phyloP scores from a whole-genome alignment of 2,329 filamentous ascomycete genomes.

The Mycosphaerelloides madeirae region DNA sequence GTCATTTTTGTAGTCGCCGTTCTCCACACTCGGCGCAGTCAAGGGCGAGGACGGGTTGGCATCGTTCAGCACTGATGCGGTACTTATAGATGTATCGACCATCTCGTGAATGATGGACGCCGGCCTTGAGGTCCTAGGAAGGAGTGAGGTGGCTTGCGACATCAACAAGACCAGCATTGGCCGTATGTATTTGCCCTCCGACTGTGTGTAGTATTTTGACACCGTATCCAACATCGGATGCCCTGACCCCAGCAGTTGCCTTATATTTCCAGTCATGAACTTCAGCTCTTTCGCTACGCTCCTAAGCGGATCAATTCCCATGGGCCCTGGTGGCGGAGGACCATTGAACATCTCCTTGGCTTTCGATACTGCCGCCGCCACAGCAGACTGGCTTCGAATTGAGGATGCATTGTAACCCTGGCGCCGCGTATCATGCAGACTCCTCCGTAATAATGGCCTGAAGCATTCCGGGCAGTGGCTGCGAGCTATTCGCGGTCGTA shows the following conservation, averaged over 20 bases:
- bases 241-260: constrained; percentile 85
- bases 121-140: constrained; percentile 55
- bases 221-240: constrained; percentile 92
- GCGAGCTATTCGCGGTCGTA: constrained; percentile 9
- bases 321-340: constrained; percentile 58
- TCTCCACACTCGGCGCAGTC: constrained; percentile 46
- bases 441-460: constrained; percentile 23
- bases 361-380: constrained; percentile 66
- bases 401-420: constrained; percentile 33
- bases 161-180: constrained; percentile 93
- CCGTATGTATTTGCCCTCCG: constrained; percentile 93
- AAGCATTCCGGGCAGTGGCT: constrained; percentile 31
- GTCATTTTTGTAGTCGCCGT: constrained; percentile 39
- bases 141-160: constrained; percentile 86
- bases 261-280: constrained; percentile 88
- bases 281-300: constrained; percentile 96
- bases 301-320: constrained; percentile 80
- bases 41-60: constrained; percentile 65
- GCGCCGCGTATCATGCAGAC: constrained; percentile 27
- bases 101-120: constrained; percentile 29
- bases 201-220: constrained; percentile 96
- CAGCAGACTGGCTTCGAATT: constrained; percentile 53
- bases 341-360: constrained; percentile 68
- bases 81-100: constrained; percentile 59
- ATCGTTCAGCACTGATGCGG: constrained; percentile 65